phyloP scores from a whole-genome alignment of 805 yeast species.

The Schizosaccharomyces octosporus region DNA sequence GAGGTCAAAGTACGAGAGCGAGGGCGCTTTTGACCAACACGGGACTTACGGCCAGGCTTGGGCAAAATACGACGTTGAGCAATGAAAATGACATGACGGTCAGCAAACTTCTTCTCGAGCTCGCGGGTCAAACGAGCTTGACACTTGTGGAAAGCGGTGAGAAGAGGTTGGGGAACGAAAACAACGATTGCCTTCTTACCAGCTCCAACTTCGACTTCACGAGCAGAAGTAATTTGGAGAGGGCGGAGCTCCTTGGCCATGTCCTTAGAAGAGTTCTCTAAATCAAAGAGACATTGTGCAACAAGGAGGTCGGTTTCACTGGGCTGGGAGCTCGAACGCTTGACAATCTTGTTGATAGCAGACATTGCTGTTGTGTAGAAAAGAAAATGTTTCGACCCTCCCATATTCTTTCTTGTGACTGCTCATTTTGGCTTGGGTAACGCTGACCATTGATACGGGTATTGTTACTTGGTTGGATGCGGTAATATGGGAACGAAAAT shows the following conservation, averaged over 20 bases:
- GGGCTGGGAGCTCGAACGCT: conserved; percentile 43
- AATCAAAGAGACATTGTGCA: conserved; percentile 93
- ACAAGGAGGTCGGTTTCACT: conserved; percentile 97
- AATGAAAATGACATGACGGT: conserved; percentile 95
- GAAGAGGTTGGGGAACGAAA: conserved; percentile 93
- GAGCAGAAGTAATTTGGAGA: conserved; percentile 93
- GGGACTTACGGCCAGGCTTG: conserved; percentile 88
- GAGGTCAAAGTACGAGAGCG: conserved; percentile 97
- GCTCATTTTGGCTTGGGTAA: background rate
- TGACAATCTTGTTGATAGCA: conserved; percentile 86
- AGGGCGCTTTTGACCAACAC: conserved; percentile 95
- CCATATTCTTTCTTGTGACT: background rate
- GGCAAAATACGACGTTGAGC: conserved; percentile 99
- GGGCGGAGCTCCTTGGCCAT: conserved; percentile 95
- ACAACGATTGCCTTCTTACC: conserved; percentile 96
- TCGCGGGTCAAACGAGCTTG: conserved; percentile 87
- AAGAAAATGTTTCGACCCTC: background rate
- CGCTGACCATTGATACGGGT: background rate
- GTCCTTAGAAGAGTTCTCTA: conserved; percentile 82
- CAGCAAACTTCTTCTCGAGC: conserved; percentile 99
- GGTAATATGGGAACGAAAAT: too few species aligned
- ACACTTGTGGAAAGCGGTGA: conserved; percentile 83
- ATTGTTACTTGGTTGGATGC: too few species aligned
- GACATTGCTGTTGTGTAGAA: conserved; percentile 33
- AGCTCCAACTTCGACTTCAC: conserved; percentile 89